A percentile compares a stretch with the other conserved stretches of the same genome.
phyloP scores from a whole-genome alignment of 768 basidiomycete species.

The Boletus sensibilis region DNA sequence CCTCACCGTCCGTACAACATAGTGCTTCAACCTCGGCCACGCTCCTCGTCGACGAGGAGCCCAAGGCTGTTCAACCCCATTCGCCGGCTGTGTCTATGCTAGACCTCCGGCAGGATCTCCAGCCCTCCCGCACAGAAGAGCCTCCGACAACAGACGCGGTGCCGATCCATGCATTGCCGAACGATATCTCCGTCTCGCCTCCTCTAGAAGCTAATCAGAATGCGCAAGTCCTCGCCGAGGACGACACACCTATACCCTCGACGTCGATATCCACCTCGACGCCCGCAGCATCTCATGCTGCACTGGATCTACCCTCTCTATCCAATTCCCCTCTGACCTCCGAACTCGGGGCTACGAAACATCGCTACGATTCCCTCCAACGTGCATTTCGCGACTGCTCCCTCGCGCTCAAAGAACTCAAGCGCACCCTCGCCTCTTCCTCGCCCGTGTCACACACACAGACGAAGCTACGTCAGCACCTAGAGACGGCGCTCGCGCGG shows the following conservation, averaged over 20 bases:
- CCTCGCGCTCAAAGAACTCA: conserved; percentile 59
- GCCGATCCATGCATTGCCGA: neutral
- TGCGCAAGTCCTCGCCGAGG: neutral
- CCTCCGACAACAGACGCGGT: neutral
- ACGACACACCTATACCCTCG: neutral
- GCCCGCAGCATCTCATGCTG: neutral
- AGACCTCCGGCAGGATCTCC: conserved; percentile 11
- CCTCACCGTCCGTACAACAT: conserved; percentile 4
- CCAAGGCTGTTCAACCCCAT: neutral
- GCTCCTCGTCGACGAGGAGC: conserved; percentile 15
- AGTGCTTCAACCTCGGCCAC: conserved; percentile 1
- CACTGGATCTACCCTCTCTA: neutral
- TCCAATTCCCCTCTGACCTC: conserved; percentile 16
- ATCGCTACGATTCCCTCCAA: conserved; percentile 62
- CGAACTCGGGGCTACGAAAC: conserved; percentile 42
- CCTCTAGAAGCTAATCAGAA: neutral
- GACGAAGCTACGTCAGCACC: conserved; percentile 20
- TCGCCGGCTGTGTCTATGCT: conserved; percentile 23
- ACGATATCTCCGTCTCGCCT: neutral
- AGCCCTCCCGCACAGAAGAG: neutral
- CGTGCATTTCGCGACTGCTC: conserved; percentile 69
- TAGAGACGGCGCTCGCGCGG: conserved; percentile 56
- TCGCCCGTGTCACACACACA: conserved; percentile 1
- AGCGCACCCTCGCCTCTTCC: conserved; percentile 23
- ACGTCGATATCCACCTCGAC: neutral